A percentile compares a stretch with the other conserved stretches of the same genome.
phyloP scores from a whole-genome alignment of 2,329 filamentous ascomycete species.

The Colletotrichum sp. region DNA sequence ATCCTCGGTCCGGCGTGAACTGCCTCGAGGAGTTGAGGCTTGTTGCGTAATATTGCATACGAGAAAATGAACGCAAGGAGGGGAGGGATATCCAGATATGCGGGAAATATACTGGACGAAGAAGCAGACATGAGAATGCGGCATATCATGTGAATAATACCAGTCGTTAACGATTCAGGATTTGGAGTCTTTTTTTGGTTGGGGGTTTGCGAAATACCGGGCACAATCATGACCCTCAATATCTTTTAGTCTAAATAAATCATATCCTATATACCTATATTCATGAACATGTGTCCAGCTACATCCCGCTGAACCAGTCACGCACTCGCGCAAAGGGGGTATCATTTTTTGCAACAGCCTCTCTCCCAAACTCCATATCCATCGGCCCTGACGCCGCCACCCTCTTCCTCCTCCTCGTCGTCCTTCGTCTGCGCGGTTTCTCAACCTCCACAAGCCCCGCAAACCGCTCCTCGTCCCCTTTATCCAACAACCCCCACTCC shows the following conservation, averaged over 20 bases:
- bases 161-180: conserved; percentile 3
- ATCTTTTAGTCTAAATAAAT: background rate
- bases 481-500: conserved; percentile 43
- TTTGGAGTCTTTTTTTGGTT: background rate
- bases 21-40: background rate
- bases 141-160: background rate
- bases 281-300: background rate
- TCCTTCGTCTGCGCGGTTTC: background rate
- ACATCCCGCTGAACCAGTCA: background rate
- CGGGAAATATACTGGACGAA: background rate
- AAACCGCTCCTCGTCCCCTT: background rate
- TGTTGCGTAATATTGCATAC: background rate
- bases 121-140: background rate
- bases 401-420: background rate
- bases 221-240: background rate
- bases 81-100: background rate
- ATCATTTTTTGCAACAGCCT: background rate
- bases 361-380: background rate
- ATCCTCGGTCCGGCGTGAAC: background rate
- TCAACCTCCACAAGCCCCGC: background rate
- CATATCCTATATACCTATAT: background rate
- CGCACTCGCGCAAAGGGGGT: background rate
- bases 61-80: background rate
- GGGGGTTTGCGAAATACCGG: background rate
- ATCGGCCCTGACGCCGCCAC: background rate